These are phyloP conservation scores for Astrocystis sublimbata DNA, from an alignment of 495 filamentous ascomycete species.

Conservation along the genomic window DNA sequence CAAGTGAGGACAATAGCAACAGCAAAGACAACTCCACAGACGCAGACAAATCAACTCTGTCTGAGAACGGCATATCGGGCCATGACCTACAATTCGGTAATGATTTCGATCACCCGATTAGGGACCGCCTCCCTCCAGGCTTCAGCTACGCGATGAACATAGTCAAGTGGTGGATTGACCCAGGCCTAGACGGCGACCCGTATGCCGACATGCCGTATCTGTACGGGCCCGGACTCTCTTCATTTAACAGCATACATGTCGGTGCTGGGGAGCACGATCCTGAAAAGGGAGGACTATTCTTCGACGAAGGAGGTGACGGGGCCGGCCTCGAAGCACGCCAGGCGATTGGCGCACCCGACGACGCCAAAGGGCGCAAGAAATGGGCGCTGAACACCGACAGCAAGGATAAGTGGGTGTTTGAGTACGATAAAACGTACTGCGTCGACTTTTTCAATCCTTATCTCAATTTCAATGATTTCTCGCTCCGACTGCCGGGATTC, in stretches of 20 bases:
- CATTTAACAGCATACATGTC: conserved; percentile 70
- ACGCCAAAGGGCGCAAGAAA: conserved; percentile 58
- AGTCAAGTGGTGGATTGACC: conserved; percentile 84
- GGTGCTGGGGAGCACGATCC: conserved; percentile 52
- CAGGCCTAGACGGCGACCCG: conserved; percentile 80
- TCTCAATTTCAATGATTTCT: conserved; percentile 78
- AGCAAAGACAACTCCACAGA: not conserved
- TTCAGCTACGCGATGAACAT: conserved; percentile 79
- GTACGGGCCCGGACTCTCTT: conserved; percentile 73
- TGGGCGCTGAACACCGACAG: conserved; percentile 59
- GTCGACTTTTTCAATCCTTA: conserved; percentile 93
- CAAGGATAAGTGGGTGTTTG: conserved; percentile 52
- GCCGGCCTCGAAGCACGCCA: conserved; percentile 53
- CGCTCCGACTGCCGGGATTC: conserved; percentile 79
- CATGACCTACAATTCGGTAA: conserved; percentile 85
- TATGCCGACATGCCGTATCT: conserved; percentile 85
- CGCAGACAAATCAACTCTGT: not conserved
- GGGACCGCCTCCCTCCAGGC: conserved; percentile 81
- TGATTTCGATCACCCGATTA: conserved; percentile 85
- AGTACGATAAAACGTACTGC: conserved; percentile 58
- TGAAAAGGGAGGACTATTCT: conserved; percentile 50
- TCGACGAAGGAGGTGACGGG: conserved; percentile 71
- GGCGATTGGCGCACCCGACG: conserved; percentile 51
- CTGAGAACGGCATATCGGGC: conserved; percentile 54
- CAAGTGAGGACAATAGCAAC: too few species aligned